Conservation (phyloP, 805 yeast species). For the Wickerhamiella sergipiensis region DNA sequence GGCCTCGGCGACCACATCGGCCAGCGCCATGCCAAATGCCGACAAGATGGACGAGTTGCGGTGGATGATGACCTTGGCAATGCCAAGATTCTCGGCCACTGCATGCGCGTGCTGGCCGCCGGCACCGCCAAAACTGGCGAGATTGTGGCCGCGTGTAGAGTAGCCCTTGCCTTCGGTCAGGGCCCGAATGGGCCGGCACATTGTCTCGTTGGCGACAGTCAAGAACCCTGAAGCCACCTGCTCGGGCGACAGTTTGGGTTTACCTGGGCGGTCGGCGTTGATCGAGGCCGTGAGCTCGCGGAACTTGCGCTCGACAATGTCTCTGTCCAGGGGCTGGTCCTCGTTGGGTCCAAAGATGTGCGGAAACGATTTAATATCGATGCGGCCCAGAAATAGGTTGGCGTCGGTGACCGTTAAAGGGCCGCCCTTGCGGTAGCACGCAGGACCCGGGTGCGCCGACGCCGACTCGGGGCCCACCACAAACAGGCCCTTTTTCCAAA, state of each 20-base stretch:
- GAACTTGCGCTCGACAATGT: slow-evolving; percentile 38
- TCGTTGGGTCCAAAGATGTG: slow-evolving; percentile 74
- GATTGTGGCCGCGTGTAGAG: slow-evolving; percentile 45
- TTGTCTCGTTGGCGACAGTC: slow-evolving; percentile 71
- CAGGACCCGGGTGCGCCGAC: slow-evolving; percentile 81
- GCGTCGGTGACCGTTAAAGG: slow-evolving; percentile 82
- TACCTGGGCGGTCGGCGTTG: slow-evolving; percentile 34
- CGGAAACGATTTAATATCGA: slow-evolving; percentile 64
- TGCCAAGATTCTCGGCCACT: slow-evolving; percentile 59
- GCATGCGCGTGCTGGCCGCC: slow-evolving; percentile 85
- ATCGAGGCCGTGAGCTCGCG: slow-evolving; percentile 40
- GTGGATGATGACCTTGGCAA: slow-evolving; percentile 56
- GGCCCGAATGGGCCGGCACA: slow-evolving; percentile 83
- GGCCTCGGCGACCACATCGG: slow-evolving; percentile 70
- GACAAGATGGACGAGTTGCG: slow-evolving; percentile 72
- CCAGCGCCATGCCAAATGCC: slow-evolving; percentile 79
- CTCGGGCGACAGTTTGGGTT: slow-evolving; percentile 36
- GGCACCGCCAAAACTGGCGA: slow-evolving; percentile 85
- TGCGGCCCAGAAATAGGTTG: slow-evolving; percentile 55
- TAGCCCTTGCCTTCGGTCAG: slow-evolving; percentile 78
- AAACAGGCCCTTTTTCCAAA: slow-evolving; percentile 59
- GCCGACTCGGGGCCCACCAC: slow-evolving; percentile 83
- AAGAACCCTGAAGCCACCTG: slow-evolving; percentile 72
- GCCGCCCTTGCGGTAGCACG: slow-evolving; percentile 74
- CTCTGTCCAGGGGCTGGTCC: slow-evolving; percentile 50